Percentiles rank a stretch among this genome's conserved stretches.
These are phyloP conservation scores for Brassica rapa DNA, from an alignment of 345 rosid species.

Conservation along the genomic window DNA sequence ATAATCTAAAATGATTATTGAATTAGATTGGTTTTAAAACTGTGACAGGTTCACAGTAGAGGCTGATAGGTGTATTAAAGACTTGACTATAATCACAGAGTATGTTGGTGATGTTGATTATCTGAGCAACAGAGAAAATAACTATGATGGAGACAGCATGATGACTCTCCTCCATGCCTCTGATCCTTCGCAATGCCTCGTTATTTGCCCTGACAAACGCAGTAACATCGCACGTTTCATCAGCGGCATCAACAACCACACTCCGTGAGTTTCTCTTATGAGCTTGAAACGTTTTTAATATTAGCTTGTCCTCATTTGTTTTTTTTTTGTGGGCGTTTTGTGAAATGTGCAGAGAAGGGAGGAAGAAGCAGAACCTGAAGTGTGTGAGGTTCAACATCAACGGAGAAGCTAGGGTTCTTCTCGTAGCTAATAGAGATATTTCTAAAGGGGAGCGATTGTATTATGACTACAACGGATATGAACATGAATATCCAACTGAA, in stretches of 20 bases:
- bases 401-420: constrained; percentile 86
- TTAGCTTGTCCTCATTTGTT: constrained; percentile 2
- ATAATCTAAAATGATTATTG: neutral
- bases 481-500: constrained; percentile 90
- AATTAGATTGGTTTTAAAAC: neutral
- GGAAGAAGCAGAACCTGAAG: constrained; percentile 50
- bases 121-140: constrained; percentile 67
- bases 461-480: constrained; percentile 91
- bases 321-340: neutral
- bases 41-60: constrained; percentile 78
- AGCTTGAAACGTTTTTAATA: neutral
- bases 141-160: constrained; percentile 86
- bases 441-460: constrained; percentile 73
- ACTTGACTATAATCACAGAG: constrained; percentile 56
- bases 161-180: constrained; percentile 82
- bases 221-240: constrained; percentile 85
- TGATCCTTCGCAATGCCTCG: constrained; percentile 65
- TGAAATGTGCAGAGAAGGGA: neutral
- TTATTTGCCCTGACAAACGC: constrained; percentile 82
- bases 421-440: constrained; percentile 84
- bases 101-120: constrained; percentile 93
- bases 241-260: constrained; percentile 90
- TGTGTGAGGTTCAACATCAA: constrained; percentile 81
- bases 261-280: constrained; percentile 56
- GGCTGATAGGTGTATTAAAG: constrained; percentile 64